Conservation (phyloP, 83 land plant species). For the Picea abies region DNA sequence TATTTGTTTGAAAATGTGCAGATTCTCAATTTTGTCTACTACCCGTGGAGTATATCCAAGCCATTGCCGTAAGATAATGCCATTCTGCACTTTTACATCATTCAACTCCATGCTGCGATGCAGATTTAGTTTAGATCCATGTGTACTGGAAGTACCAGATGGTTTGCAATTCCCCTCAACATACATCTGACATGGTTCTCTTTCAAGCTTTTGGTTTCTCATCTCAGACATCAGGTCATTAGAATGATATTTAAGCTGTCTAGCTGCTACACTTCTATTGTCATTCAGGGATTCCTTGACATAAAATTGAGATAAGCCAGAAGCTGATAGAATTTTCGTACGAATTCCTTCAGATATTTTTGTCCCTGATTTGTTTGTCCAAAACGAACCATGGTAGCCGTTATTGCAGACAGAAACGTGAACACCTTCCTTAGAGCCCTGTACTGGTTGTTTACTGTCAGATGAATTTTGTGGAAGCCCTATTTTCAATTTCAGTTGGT, state of each 20-base stretch:
- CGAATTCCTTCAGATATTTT: conserved; percentile 30
- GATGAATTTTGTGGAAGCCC: neutral
- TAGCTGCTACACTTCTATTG: conserved; percentile 37
- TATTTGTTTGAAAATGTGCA: conserved; percentile 69
- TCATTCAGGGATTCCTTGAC: conserved; percentile 49
- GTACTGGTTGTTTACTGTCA: neutral
- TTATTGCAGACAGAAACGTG: neutral
- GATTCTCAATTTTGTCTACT: conserved; percentile 42
- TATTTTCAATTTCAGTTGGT: neutral
- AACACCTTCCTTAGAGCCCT: neutral
- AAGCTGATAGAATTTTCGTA: conserved; percentile 48
- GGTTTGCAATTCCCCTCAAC: conserved; percentile 21
- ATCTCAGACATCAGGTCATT: neutral
- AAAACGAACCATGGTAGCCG: neutral
- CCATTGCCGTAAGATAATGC: neutral
- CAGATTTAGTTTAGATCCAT: conserved; percentile 2
- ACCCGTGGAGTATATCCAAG: conserved; percentile 24
- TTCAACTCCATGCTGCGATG: conserved; percentile 3
- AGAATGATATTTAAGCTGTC: conserved; percentile 18
- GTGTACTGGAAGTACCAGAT: conserved; percentile 8
- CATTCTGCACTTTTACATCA: conserved; percentile 8
- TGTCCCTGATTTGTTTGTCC: conserved; percentile 10
- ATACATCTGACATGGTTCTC: neutral
- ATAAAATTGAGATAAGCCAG: conserved; percentile 52
- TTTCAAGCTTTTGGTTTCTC: neutral